Evolutionary conservation across 2,329 filamentous ascomycete genomes (phyloP).

Genomic region (Blastomyces silverae): DNA sequence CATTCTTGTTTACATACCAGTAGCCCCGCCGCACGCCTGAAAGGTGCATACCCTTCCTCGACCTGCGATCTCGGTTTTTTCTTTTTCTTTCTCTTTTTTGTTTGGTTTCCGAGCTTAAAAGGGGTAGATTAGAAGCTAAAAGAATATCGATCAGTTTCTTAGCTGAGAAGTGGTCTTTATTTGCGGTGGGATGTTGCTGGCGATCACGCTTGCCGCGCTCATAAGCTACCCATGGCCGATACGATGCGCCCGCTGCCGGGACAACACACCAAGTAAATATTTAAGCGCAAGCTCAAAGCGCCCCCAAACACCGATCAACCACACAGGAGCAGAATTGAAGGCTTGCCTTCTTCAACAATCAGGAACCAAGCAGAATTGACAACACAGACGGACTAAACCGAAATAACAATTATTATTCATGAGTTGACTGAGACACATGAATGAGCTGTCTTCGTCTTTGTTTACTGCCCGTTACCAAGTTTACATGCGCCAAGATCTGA

Average conservation of each 20-base stretch:
- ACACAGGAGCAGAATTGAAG: not conserved
- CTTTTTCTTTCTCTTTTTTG: not conserved
- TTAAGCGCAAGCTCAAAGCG: not conserved
- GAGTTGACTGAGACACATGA: not conserved
- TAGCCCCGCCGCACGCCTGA: not conserved
- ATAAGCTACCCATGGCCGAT: not conserved
- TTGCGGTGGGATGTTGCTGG: not conserved
- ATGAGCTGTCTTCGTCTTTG: not conserved
- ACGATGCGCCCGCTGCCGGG: not conserved
- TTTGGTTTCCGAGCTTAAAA: not conserved
- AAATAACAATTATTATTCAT: not conserved
- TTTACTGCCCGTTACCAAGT: not conserved
- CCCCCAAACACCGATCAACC: not conserved
- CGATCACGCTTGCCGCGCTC: not conserved
- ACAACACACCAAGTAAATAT: slow-evolving; percentile 1
- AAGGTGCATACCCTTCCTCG: slow-evolving; percentile 2
- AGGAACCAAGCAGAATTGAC: not conserved
- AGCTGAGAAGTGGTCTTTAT: not conserved
- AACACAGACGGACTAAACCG: not conserved
- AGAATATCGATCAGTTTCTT: not conserved
- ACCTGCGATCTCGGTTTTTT: too few relatives aligned
- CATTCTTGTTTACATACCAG: slow-evolving; percentile 8
- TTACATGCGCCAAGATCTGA: too few relatives aligned
- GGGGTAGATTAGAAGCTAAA: not conserved
- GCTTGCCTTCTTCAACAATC: not conserved